Percentiles rank a stretch among this genome's conserved stretches.
Conservation (phyloP, 495 filamentous ascomycete genomes). For the Elasticomyces elasticus region DNA sequence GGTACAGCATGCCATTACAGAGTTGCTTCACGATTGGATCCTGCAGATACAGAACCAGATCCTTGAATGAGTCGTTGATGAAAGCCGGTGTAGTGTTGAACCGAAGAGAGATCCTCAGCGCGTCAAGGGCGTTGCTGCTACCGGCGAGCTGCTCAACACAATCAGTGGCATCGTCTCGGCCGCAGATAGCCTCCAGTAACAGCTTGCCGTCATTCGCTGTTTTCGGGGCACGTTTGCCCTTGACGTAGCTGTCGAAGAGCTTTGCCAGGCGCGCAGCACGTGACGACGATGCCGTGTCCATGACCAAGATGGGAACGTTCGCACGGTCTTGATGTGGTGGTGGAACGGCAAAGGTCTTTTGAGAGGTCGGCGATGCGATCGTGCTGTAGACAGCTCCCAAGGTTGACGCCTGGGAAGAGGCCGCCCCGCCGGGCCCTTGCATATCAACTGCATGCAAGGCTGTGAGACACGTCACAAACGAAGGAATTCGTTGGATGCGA, state of each 20-base stretch:
- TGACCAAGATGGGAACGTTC: background rate
- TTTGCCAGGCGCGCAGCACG: background rate
- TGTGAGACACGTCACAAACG: background rate
- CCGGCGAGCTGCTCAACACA: conserved; percentile 49
- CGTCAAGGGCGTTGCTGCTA: conserved; percentile 37
- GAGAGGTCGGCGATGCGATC: too few relatives aligned
- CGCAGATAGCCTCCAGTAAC: conserved; percentile 52
- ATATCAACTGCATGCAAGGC: background rate
- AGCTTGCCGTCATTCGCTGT: conserved; percentile 38
- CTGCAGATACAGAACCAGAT: conserved; percentile 23
- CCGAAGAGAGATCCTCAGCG: conserved; percentile 41
- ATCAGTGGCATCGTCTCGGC: conserved; percentile 37
- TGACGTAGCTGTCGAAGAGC: conserved; percentile 14
- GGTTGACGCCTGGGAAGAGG: background rate
- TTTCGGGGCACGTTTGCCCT: conserved; percentile 29
- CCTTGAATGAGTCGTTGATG: conserved; percentile 34
- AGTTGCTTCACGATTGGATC: conserved; percentile 40
- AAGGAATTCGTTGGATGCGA: background rate
- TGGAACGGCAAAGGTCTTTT: too few relatives aligned
- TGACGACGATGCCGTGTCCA: background rate
- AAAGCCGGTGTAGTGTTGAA: conserved; percentile 42
- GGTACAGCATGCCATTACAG: conserved; percentile 45
- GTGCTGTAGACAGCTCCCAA: background rate
- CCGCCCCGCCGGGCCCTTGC: background rate
- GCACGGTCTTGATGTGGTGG: background rate